Evolutionary conservation across 2,329 filamentous ascomycete genomes (phyloP), one percentile per base, ranked within the genome.

Genomic region (Exophiala lecanii-corni): DNA sequence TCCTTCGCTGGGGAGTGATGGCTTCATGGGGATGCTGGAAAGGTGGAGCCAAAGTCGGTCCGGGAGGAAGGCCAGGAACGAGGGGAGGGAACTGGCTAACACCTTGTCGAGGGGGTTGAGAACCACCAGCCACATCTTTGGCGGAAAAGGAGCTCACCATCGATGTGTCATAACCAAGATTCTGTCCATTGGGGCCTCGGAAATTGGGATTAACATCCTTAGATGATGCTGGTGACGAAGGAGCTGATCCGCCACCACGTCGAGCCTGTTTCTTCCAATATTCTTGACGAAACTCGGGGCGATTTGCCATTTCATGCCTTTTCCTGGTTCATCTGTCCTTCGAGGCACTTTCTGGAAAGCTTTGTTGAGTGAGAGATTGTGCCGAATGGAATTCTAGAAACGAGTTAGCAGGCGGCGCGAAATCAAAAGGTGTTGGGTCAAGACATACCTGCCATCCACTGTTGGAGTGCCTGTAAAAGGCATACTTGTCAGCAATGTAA

Each of bases 231-330:
- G 68, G 68, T 0, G 67, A 70, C 7, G 69, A 70, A 21, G 70
- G 70, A 16, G 58, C 57, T 9, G 67, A 69, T 9, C 67, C 66
- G 36, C 50, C 50, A 43, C 55, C 52, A 42, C 68, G 70, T 21
- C 67, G 64, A 28, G 63, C 59, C 54, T 69, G 66, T 55, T 84
- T 86, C 61, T 85, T 85, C 47, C 88, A 76, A 72, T 96, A 94
- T 40, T 95, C 91, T 13, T 96, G 87, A 36, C 84, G 81, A 53
- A 83, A 78, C 51, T 94, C 86, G 1, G 86, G 3, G 87, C 81
- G 59, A 98, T 89, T 65, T 91, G 87, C 92, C 92, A 98, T 62
- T 97, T 97, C 89, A 96, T 97, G 19, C 92, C 92, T 63, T 98
- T 98, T 9, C 92, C 92, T 16, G 92, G 92, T 62, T 98, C 92